Evolutionary conservation across 768 basidiomycete genomes (phyloP), one percentile per base, ranked within the genome.

Genomic region (Trichaptum fuscoviolaceum): DNA sequence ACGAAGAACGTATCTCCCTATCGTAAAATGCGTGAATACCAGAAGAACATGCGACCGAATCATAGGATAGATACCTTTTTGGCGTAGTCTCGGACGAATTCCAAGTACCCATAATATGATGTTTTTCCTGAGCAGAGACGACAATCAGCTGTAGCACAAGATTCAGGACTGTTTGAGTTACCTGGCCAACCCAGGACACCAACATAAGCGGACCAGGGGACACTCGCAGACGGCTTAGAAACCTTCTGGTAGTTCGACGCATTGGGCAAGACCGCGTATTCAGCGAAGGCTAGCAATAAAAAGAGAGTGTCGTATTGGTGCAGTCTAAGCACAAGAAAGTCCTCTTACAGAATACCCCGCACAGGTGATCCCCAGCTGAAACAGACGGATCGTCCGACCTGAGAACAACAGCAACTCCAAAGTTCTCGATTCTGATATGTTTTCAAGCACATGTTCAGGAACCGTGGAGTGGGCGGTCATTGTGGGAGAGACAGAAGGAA

Each of bases 191-290:
- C 86, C 1, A 79, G 76, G 0, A 82, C 80, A 20, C 87, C 85
- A 30, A 85, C 71, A 69, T 81, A 85, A 0, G 74, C 74, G 0
- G 79, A 77, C 83, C 82, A 85, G 0, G 85, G 84, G 3, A 87
- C 71, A 6, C 78, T 77, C 35, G 79, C 69, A 2, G 42, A 4
- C 65, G 79, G 73, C 68, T 84, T 83, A 42, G 81, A 66, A 57
- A 84, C 66, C 7, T 80, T 67, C 5, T 61, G 58, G 62, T 75
- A 69, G 9, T 66, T 65, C 1, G 64, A 58, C 17, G 76, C 64
- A 57, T 73, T 68, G 18, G 70, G 69, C 17, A 57, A 63, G 35
- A 85, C 67, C 60, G 65, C 71, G 67, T 84, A 86, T 69, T 84
- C 75, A 60, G 77, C 72, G 72, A 80, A 80, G 6, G 72, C 82